Evolutionary conservation across 139 green algal genomes (phyloP).

Genomic region (Auxenochlorella pyrenoidosa): DNA sequence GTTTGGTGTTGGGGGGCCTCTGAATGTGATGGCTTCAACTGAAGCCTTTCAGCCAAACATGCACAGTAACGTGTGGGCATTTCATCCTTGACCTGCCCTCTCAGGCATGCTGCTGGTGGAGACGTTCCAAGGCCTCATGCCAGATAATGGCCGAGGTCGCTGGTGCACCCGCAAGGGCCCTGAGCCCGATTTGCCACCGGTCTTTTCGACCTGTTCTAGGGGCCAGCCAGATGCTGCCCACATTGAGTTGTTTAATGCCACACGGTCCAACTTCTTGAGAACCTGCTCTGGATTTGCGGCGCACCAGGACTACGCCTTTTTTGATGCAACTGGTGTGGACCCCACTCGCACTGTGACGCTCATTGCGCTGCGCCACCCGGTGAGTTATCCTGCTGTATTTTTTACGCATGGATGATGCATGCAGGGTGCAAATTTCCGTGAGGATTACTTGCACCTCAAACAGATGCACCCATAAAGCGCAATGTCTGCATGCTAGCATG

Average conservation of each 20-base stretch:
- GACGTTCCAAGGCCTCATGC: background rate
- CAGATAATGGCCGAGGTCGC: background rate
- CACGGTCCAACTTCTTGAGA: background rate
- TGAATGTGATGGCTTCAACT: too few relatives aligned
- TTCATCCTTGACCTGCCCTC: too few relatives aligned
- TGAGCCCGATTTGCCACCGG: background rate
- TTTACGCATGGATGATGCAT: too few relatives aligned
- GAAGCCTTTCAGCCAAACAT: too few relatives aligned
- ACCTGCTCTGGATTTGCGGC: background rate
- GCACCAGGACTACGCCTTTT: background rate
- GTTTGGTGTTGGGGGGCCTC: too few relatives aligned
- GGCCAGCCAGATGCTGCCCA: background rate
- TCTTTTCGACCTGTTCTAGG: background rate
- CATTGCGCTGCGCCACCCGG: background rate
- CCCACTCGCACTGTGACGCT: background rate
- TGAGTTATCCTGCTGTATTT: background rate
- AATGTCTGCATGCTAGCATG: too few relatives aligned
- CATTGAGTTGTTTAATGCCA: background rate
- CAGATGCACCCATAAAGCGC: too few relatives aligned
- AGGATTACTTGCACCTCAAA: too few relatives aligned
- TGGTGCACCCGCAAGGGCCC: background rate
- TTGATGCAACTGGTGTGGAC: background rate
- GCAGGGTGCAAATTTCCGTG: too few relatives aligned
- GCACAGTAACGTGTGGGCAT: too few relatives aligned
- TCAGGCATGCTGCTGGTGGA: background rate